phyloP scores from a whole-genome alignment of 192 early-diverging fungal genomes.

The Coemansia sp. region DNA sequence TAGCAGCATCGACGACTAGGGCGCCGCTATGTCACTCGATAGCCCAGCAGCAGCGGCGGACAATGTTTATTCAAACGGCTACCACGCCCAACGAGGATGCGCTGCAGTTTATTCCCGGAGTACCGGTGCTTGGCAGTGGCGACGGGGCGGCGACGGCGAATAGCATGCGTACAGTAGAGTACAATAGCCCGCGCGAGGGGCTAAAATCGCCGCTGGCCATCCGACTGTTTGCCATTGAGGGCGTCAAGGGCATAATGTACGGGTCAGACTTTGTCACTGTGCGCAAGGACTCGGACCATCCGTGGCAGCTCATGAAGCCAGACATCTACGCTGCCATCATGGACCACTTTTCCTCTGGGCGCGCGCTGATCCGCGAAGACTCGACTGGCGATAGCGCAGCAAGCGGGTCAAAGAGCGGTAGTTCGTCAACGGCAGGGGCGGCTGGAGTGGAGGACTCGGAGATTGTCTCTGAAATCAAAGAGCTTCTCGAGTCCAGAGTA shows the following conservation, averaged over 20 bases:
- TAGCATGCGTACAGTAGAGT: constrained; percentile 78
- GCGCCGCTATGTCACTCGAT: neutral
- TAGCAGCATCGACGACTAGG: neutral
- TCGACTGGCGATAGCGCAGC: constrained; percentile 10
- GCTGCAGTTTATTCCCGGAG: constrained; percentile 97
- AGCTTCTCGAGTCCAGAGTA: constrained; percentile 94
- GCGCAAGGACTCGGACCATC: constrained; percentile 83
- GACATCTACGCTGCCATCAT: constrained; percentile 97
- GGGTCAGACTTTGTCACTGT: constrained; percentile 96
- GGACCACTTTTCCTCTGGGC: constrained; percentile 88
- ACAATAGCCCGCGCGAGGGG: constrained; percentile 73
- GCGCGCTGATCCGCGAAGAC: constrained; percentile 72
- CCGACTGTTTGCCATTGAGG: constrained; percentile 91
- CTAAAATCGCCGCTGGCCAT: constrained; percentile 88
- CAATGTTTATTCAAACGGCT: constrained; percentile 91
- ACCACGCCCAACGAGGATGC: constrained; percentile 94
- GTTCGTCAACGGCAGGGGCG: neutral
- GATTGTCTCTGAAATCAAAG: constrained; percentile 97
- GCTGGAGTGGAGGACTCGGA: constrained; percentile 84
- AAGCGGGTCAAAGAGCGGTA: constrained; percentile 19
- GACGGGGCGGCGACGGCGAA: constrained; percentile 1
- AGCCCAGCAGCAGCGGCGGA: constrained; percentile 29
- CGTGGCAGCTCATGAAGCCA: constrained; percentile 98
- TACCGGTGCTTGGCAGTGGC: constrained; percentile 67
- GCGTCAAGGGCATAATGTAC: constrained; percentile 87